Evolutionary conservation across 805 yeast genomes (phyloP), one percentile per base, ranked within the genome.

Genomic region (Priceomyces carsonii): DNA sequence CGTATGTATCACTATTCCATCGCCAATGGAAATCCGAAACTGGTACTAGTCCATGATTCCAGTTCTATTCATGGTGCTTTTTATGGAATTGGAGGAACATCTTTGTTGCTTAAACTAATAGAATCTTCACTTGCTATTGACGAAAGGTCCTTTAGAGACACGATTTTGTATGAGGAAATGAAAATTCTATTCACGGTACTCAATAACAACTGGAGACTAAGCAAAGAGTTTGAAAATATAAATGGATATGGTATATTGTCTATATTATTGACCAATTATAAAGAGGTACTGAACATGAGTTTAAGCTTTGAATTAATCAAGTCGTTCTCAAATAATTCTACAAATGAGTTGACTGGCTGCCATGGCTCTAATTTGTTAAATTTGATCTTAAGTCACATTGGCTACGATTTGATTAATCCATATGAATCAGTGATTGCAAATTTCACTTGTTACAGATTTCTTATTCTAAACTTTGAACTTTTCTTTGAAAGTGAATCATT

Each of bases 241-340:
- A 74, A 73, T 43, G 89, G 89, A 1, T 84, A 78, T 47, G 77
- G 77, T 17, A 67, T 81, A 3, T 50, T 84, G 1, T 71, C 75
- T 0, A 71, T 81, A 0, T 49, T 84, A 6, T 47, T 82, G 18
- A 73, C 71, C 26, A 60, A 70, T 18, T 79, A 77, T 48, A 67
- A 63, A 42, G 39, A 35, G 12, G 45, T 42, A 14, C 38, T 31
- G 26, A 57, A 59, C 25, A 38, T 33, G 13, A 12, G 34, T 3
- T 38, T 52, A 22, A 38, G 26, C 13, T 46, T 50, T 19, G 28
- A 38, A 13, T 17, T 50, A 20, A 10, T 32, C 6, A 33, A 23
- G 5, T 35, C 32, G 12, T 36, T 42, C 31, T 32, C 31, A 15
- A 36, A 38, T 23, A 34, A 16, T 15, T 36, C 39, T 6, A 9